phyloP scores from a whole-genome alignment of 2,329 filamentous ascomycete genomes.

The Cadophora luteo-olivacea region DNA sequence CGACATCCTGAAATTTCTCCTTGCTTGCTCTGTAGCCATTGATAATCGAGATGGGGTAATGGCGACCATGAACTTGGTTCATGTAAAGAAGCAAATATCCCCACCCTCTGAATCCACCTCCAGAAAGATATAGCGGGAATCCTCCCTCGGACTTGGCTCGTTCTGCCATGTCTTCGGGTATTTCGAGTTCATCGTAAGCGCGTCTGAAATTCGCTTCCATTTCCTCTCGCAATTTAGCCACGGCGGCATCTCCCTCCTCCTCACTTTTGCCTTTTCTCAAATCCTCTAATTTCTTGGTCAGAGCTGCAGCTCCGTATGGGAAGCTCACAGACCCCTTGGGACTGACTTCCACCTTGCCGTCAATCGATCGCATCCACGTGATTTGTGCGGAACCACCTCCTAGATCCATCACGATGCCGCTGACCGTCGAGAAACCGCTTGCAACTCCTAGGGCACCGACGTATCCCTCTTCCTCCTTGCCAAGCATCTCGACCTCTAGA shows the following conservation, averaged over 20 bases:
- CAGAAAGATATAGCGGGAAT: slow-evolving; percentile 70
- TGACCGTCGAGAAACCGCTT: slow-evolving; percentile 65
- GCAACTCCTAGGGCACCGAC: slow-evolving; percentile 72
- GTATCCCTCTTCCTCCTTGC: slow-evolving; percentile 70
- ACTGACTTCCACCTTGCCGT: slow-evolving; percentile 58
- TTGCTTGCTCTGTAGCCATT: slow-evolving; percentile 59
- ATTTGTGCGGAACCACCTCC: slow-evolving; percentile 74
- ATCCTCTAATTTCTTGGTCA: slow-evolving; percentile 60
- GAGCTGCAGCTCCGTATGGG: slow-evolving; percentile 73
- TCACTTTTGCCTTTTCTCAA: slow-evolving; percentile 48
- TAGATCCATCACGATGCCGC: slow-evolving; percentile 74
- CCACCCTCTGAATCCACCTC: slow-evolving; percentile 75
- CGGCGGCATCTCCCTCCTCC: slow-evolving; percentile 50
- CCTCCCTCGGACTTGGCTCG: slow-evolving; percentile 53
- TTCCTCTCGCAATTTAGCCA: slow-evolving; percentile 54
- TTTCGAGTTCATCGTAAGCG: slow-evolving; percentile 58
- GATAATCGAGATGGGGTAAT: slow-evolving; percentile 75
- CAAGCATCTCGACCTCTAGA: slow-evolving; percentile 65
- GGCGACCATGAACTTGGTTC: slow-evolving; percentile 61
- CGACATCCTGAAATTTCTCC: slow-evolving; percentile 35
- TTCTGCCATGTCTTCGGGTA: slow-evolving; percentile 58
- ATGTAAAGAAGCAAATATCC: slow-evolving; percentile 68
- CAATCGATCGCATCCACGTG: slow-evolving; percentile 65
- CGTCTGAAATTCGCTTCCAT: slow-evolving; percentile 58
- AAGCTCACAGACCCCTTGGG: slow-evolving; percentile 66